Base-by-base conservation (phyloP, 2,329 filamentous ascomycete species). In the Fusarium paranaense region DNA sequence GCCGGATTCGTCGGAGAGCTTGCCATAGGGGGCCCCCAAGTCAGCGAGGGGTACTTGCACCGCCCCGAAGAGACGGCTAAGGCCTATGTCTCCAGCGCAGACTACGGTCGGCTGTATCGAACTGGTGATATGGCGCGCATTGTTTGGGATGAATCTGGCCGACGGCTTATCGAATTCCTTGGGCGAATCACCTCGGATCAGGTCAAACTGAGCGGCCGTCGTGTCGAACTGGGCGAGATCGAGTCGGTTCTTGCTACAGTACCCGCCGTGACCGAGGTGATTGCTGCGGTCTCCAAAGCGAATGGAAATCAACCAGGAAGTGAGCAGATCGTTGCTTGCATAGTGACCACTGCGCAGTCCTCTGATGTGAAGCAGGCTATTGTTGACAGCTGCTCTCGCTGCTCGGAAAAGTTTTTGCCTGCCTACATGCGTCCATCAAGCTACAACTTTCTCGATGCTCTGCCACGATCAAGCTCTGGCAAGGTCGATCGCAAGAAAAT, bases 1-100 rank as follows among this genome's bases (percentile, higher is more conserved):
- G 81, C 87, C n/a, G 94, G 94, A 10, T 90, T 89, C 37, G 83
- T 93, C 27, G 94, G 94, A 9, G 94, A 97, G 81, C 85, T 96
- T 7, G 95, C 92, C 77, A 95, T 96, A 79, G 93, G 93, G 22
- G 94, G 94, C 10, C 89, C 93, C 63, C 94, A 97, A 82, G 89
- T 97, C 9, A 74, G 73, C 60, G 88, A 88, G 47, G 93, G 93
- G 5, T 96, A 95, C 77, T 84, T 95, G 45, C 89, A 90, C 64
- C 85, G 87, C 77, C 87, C 89, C 0, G 86, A 88, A 9, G 83
- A 93, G 58, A 93, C 91, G 1, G 81, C 84, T n/a, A 63, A 56
- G 35, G 61, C 61, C 22, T 63, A 63, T 35, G 47, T 63, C 25
- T n/a, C 13, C 14, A 63, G 33, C 20, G 4, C 11, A 30, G 61